Evolutionary conservation across 106 monocot species (phyloP), one percentile per base, ranked within the genome.

Genomic region (Ottelia alismoides): DNA sequence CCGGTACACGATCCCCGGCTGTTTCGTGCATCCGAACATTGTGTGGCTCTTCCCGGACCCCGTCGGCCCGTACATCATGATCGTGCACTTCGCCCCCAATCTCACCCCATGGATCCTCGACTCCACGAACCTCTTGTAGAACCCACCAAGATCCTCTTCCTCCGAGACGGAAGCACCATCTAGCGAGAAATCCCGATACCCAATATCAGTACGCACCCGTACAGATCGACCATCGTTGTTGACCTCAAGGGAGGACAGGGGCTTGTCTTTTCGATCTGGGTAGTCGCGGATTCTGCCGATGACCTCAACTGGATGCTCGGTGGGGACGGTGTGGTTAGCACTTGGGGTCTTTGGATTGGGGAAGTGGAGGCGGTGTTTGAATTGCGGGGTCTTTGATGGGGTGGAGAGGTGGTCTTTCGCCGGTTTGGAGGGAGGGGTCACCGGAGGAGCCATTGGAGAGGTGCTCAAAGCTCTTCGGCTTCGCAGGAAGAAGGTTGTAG

Each of bases 21-120:
- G 52, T 65, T 72, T 82, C 21, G 72, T 2, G 55, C 74, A 74
- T 9, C 96, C 89, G 27, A 98, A 98, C 89, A 98, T 98, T 25
- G 96, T 90, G 52, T 98, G 90, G 69, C 96, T 98, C 72, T 98
- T 98, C 28, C 96, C 96, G 1, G 96, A 67, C 7, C 96, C 96
- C 3, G 96, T 98, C 1, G 96, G 96, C 11, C 96, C 96, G 53
- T 98, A 98, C 82, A 98, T 85, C 89, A 98, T 90, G 45, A 98
- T 67, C 20, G 96, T 98, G 58, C 96, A 98, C 49, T 98, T 98
- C 5, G 76, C 73, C 0, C 96, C 96, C 20, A 72, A 18, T 28
- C 72, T 58, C 49, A 98, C 96, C 2, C 76, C 82, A 6, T 53
- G 72, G 19, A 98, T 60, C 67, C 96, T 70, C n/a, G 89, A 72